phyloP scores from a whole-genome alignment of 2,329 filamentous ascomycete species.

The Pseudogymnoascus sp. region DNA sequence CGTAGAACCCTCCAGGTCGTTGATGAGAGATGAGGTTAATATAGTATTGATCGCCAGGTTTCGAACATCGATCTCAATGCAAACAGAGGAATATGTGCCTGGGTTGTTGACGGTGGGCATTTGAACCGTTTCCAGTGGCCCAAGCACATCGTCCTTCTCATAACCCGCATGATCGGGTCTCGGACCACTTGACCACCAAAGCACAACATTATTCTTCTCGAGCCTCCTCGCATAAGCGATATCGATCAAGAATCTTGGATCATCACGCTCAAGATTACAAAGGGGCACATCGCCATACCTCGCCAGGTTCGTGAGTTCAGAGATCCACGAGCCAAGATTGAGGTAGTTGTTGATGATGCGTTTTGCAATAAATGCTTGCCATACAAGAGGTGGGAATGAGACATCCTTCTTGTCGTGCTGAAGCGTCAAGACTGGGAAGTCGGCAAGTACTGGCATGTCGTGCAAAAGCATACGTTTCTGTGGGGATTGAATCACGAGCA shows the following conservation, averaged over 20 bases:
- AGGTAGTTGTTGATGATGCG: constrained; percentile 84
- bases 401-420: constrained; percentile 77
- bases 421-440: constrained; percentile 75
- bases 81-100: constrained; percentile 90
- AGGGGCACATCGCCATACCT: constrained; percentile 90
- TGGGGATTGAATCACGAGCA: constrained; percentile 86
- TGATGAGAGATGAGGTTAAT: constrained; percentile 89
- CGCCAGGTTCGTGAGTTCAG: constrained; percentile 78
- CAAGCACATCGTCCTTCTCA: constrained; percentile 82
- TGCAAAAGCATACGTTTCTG: constrained; percentile 73
- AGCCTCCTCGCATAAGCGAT: constrained; percentile 86
- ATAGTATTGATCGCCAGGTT: constrained; percentile 98
- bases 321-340: constrained; percentile 83
- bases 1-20: constrained; percentile 66
- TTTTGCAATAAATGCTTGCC: constrained; percentile 83
- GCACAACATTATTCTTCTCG: constrained; percentile 82
- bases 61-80: constrained; percentile 86
- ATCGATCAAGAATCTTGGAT: constrained; percentile 91
- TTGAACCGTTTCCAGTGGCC: constrained; percentile 72
- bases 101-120: constrained; percentile 93
- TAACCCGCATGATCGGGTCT: constrained; percentile 92
- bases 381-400: constrained; percentile 81
- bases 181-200: constrained; percentile 91
- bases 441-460: constrained; percentile 73
- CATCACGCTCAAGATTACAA: constrained; percentile 90